phyloP scores from a whole-genome alignment of 2,329 filamentous ascomycete species.

The Byssothecium circinans region DNA sequence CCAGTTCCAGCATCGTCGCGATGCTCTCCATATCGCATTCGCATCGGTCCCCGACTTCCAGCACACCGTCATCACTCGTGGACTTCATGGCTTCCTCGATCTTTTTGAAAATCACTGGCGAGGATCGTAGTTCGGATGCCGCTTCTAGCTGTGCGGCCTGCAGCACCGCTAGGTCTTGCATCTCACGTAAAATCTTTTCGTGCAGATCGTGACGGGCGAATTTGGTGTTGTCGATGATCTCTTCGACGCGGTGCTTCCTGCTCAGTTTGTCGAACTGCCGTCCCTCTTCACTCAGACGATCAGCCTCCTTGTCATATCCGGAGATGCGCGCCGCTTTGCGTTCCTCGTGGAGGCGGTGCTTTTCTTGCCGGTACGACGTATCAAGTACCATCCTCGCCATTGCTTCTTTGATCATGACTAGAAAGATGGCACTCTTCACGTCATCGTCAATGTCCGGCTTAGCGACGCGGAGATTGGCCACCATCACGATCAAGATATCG shows the following conservation, averaged over 20 bases:
- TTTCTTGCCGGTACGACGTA: conserved; percentile 3
- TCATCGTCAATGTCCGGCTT: conserved; percentile 20
- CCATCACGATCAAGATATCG: conserved; percentile 18
- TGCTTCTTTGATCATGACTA: conserved; percentile 12
- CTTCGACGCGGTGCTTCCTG: neutral
- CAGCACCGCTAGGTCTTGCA: conserved; percentile 14
- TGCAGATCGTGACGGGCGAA: conserved; percentile 7
- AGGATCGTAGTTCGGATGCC: neutral
- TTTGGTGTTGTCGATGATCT: conserved; percentile 12
- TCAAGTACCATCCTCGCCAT: conserved; percentile 5
- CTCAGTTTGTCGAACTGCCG: neutral
- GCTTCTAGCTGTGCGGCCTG: conserved; percentile 20
- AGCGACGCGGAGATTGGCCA: conserved; percentile 19
- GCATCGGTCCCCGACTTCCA: neutral
- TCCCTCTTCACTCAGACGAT: conserved; percentile 6
- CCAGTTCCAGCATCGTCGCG: conserved; percentile 6
- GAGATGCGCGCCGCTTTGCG: conserved; percentile 7
- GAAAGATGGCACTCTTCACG: conserved; percentile 15
- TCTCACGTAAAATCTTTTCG: conserved; percentile 6
- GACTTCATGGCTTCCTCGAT: neutral
- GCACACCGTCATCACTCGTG: neutral
- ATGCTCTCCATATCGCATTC: conserved; percentile 1
- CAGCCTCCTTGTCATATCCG: conserved; percentile 4
- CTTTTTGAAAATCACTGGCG: neutral
- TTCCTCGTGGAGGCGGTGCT: conserved; percentile 2